A percentile compares a stretch with the other conserved stretches of the same genome.
Evolutionary conservation across 1,284 basidiomycete species (phyloP).

Genomic region (Naganishia albida): DNA sequence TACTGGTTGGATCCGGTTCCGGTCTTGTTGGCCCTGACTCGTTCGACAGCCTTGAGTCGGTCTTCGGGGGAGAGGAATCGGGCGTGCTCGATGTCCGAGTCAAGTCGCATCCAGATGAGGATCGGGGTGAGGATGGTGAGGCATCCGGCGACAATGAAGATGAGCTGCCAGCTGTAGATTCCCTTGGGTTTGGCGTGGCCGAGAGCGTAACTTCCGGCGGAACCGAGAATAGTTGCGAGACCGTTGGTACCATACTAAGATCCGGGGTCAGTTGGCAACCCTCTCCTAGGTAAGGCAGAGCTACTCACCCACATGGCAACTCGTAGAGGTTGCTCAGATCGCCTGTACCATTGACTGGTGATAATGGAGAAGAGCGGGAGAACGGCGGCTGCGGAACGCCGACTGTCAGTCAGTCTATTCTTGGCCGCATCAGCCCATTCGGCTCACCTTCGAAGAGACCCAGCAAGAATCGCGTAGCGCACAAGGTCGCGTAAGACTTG

Average conservation of each 20-base stretch:
- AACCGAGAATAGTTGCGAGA: slow-evolving; percentile 48
- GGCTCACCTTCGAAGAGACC: slow-evolving; percentile 50
- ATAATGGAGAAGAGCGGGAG: slow-evolving; percentile 54
- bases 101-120: slow-evolving; percentile 46
- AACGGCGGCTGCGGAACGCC: slow-evolving; percentile 40
- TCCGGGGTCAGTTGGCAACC: background rate
- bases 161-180: slow-evolving; percentile 50
- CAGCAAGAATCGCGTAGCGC: slow-evolving; percentile 50
- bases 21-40: slow-evolving; percentile 54
- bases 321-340: slow-evolving; percentile 49
- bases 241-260: slow-evolving; percentile 53
- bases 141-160: slow-evolving; percentile 51
- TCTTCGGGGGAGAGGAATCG: slow-evolving; percentile 53
- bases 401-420: background rate
- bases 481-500: slow-evolving; percentile 39
- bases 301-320: slow-evolving; percentile 38
- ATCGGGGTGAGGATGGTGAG: slow-evolving; percentile 51
- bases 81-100: slow-evolving; percentile 48
- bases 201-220: slow-evolving; percentile 39
- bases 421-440: background rate
- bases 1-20: slow-evolving; percentile 48
- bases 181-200: slow-evolving; percentile 44
- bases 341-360: slow-evolving; percentile 53
- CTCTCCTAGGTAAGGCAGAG: too few species aligned
- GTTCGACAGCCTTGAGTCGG: slow-evolving; percentile 51